Evolutionary conservation across 2,329 filamentous ascomycete genomes (phyloP).

Genomic region (Aplosporella prunicola): DNA sequence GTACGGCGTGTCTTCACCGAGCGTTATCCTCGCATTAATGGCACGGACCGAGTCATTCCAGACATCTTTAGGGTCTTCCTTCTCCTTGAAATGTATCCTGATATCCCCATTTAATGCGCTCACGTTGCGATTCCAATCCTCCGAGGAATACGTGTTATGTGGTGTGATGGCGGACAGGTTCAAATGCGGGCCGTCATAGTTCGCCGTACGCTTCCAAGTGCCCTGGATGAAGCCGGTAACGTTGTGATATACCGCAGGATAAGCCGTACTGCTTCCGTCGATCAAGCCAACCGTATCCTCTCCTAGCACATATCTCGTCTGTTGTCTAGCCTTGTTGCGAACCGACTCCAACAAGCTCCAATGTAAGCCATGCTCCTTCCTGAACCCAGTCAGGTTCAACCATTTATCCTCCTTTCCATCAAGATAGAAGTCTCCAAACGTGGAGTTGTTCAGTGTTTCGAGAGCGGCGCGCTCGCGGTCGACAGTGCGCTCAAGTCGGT

Average conservation of each 20-base stretch:
- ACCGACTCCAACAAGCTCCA: conserved; percentile 67
- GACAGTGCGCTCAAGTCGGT: conserved; percentile 4
- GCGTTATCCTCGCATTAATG: conserved; percentile 57
- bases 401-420: conserved; percentile 30
- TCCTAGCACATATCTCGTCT: conserved; percentile 34
- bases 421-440: conserved; percentile 42
- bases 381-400: conserved; percentile 62
- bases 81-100: conserved; percentile 56
- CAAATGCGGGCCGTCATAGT: conserved; percentile 18
- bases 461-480: conserved; percentile 8
- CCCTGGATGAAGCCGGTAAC: conserved; percentile 68
- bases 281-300: conserved; percentile 17
- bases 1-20: conserved; percentile 61
- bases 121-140: conserved; percentile 68
- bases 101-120: conserved; percentile 64
- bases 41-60: conserved; percentile 48
- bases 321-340: conserved; percentile 54
- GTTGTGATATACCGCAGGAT: conserved; percentile 53
- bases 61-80: conserved; percentile 23
- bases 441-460: conserved; percentile 35
- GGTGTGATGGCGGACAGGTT: conserved; percentile 50
- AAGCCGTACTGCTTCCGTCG: conserved; percentile 3
- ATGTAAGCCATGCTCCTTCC: conserved; percentile 61
- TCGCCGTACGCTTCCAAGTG: conserved; percentile 54
- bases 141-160: conserved; percentile 55